Evolutionary conservation across 106 monocot species (phyloP).

Genomic region (Ottelia alismoides): DNA sequence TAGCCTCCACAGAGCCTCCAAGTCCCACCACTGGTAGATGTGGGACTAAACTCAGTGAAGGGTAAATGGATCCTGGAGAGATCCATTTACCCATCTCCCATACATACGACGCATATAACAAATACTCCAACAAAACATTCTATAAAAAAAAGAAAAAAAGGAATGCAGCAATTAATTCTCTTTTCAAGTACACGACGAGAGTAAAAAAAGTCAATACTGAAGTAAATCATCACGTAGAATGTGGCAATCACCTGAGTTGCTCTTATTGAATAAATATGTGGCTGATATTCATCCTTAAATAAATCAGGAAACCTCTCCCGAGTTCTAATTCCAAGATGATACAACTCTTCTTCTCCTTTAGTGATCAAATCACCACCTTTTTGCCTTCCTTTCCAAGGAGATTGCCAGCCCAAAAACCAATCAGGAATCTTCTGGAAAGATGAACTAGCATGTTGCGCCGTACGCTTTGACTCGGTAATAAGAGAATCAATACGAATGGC

Average conservation of each 20-base stretch:
- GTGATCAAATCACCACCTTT: slow-evolving; percentile 67
- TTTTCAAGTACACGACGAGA: too few relatives aligned
- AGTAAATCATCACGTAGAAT: not conserved
- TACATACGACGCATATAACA: too few relatives aligned
- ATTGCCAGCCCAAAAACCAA: slow-evolving; percentile 69
- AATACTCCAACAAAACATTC: too few relatives aligned
- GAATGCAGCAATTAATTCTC: too few relatives aligned
- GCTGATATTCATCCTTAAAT: slow-evolving; percentile 74
- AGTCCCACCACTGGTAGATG: too few relatives aligned
- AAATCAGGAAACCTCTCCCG: slow-evolving; percentile 46
- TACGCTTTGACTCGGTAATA: slow-evolving; percentile 24
- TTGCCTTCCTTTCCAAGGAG: slow-evolving; percentile 74
- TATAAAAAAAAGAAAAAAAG: too few relatives aligned
- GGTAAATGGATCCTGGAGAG: too few relatives aligned
- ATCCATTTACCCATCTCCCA: too few relatives aligned
- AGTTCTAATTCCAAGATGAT: slow-evolving; percentile 52
- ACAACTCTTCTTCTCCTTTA: slow-evolving; percentile 63
- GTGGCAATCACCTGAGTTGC: slow-evolving; percentile 52
- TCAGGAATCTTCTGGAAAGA: slow-evolving; percentile 34
- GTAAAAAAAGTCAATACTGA: too few relatives aligned
- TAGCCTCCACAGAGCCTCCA: too few relatives aligned
- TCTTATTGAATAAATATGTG: slow-evolving; percentile 56
- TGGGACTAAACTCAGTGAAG: too few relatives aligned
- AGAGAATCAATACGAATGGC: slow-evolving; percentile 38
- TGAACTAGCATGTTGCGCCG: not conserved